These are phyloP conservation scores for Ziziphus jujuba DNA, from an alignment of 306 rosid species.

Conservation along the genomic window DNA sequence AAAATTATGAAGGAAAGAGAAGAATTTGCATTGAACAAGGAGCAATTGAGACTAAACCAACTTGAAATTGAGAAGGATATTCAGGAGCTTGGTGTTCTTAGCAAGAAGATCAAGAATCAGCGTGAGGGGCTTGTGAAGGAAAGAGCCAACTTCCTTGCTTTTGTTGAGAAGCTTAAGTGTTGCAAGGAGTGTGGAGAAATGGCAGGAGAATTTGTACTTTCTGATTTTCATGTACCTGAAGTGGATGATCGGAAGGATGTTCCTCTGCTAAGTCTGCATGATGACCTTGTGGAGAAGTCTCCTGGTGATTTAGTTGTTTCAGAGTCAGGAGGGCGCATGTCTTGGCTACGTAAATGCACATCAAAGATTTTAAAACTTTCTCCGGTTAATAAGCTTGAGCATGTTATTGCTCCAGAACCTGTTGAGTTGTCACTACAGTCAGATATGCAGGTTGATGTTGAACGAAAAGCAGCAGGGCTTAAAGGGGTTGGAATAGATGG, in stretches of 20 bases:
- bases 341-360: constrained; percentile 70
- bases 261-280: constrained; percentile 34
- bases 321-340: constrained; percentile 38
- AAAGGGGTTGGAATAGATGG: constrained; percentile 30
- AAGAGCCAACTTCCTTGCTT: constrained; percentile 52
- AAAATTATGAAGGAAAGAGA: constrained; percentile 57
- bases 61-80: constrained; percentile 73
- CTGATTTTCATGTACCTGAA: constrained; percentile 64
- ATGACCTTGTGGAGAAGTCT: constrained; percentile 26
- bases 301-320: constrained; percentile 30
- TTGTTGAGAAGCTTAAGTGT: constrained; percentile 74
- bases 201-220: constrained; percentile 53
- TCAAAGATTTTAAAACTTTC: constrained; percentile 61
- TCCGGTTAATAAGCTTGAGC: constrained; percentile 52
- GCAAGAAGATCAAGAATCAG: constrained; percentile 72
- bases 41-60: constrained; percentile 55
- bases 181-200: constrained; percentile 71
- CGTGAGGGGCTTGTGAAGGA: constrained; percentile 68
- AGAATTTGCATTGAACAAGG: constrained; percentile 55
- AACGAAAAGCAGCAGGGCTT: constrained; percentile 29
- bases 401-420: constrained; percentile 38
- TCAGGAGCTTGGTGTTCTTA: constrained; percentile 65
- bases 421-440: constrained; percentile 33
- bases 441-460: constrained; percentile 32
- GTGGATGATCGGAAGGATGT: constrained; percentile 35